Conservation (phyloP, 2,329 filamentous ascomycete species). For the Bipolaris sorokiniana region DNA sequence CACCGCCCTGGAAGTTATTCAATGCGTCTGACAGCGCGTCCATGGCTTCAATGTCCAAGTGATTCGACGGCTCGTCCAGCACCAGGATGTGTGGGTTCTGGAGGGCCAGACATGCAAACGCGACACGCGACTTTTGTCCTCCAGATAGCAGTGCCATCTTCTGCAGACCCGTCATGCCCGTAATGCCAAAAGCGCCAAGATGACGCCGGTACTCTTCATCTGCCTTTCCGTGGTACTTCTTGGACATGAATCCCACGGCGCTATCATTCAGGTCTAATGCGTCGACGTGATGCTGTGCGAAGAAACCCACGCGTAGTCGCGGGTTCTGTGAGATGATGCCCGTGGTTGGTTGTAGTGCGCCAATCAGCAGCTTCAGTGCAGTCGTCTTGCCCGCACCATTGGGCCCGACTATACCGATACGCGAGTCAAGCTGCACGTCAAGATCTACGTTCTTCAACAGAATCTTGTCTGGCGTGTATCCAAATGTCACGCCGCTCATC, state of each 20-base stretch:
- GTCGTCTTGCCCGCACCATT: constrained; percentile 99
- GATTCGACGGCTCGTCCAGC: constrained; percentile 97
- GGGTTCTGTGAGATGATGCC: constrained; percentile 89
- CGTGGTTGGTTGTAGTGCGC: constrained; percentile 74
- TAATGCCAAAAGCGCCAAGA: constrained; percentile 83
- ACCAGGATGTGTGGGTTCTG: constrained; percentile 96
- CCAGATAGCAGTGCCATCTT: constrained; percentile 94
- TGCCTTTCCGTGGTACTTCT: constrained; percentile 84
- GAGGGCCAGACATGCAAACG: constrained; percentile 93
- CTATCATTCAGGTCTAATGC: constrained; percentile 87
- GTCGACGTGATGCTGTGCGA: constrained; percentile 98
- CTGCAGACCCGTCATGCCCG: constrained; percentile 93
- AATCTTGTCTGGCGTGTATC: constrained; percentile 79
- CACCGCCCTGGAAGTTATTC: constrained; percentile 86
- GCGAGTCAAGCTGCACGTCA: constrained; percentile 95
- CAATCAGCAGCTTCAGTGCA: constrained; percentile 95
- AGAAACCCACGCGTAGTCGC: constrained; percentile 90
- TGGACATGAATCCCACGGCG: constrained; percentile 95
- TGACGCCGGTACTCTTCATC: constrained; percentile 98
- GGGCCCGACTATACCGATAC: constrained; percentile 98
- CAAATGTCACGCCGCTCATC: constrained; percentile 91
- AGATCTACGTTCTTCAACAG: constrained; percentile 87
- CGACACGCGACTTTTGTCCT: constrained; percentile 97
- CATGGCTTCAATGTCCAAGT: constrained; percentile 99
- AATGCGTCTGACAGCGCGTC: constrained; percentile 88